phyloP scores from a whole-genome alignment of 176 grass and related monocot genomes.

The Saccharum officinarum region DNA sequence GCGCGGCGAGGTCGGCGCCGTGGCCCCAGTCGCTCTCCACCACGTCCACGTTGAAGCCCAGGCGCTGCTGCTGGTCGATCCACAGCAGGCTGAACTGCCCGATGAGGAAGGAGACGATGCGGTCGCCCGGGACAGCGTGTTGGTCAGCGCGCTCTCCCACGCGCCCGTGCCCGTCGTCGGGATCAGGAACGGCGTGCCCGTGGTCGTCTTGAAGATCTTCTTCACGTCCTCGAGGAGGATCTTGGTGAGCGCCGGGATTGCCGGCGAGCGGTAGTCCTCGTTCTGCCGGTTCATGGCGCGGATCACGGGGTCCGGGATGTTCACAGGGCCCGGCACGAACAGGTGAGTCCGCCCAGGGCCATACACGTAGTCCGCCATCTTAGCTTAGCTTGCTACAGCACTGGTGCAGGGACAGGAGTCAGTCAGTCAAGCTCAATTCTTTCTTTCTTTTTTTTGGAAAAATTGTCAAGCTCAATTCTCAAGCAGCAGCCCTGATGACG shows the following conservation, averaged over 20 bases:
- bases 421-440: no score
- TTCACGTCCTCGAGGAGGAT: slow-evolving; percentile 89
- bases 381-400: neutral
- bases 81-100: slow-evolving; percentile 97
- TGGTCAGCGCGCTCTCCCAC: slow-evolving; percentile 99
- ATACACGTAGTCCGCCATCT: slow-evolving; percentile 81
- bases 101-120: slow-evolving; percentile 76
- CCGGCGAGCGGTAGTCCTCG: slow-evolving; percentile 97
- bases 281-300: slow-evolving; percentile 93
- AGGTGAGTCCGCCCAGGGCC: slow-evolving; percentile 90
- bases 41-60: slow-evolving; percentile 84
- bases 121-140: slow-evolving; percentile 94
- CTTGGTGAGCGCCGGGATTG: slow-evolving; percentile 75
- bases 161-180: slow-evolving; percentile 95
- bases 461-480: no score
- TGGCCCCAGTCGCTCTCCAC: slow-evolving; percentile 88
- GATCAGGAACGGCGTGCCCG: slow-evolving; percentile 80
- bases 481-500: no score
- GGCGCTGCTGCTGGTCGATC: slow-evolving; percentile 98
- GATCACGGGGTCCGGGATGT: slow-evolving; percentile 89
- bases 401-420: no score
- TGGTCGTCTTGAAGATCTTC: slow-evolving; percentile 98
- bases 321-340: slow-evolving; percentile 91
- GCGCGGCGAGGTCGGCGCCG: slow-evolving; percentile 66
- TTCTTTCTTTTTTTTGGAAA: no score